phyloP scores from a whole-genome alignment of 305 asterid species.

The Petunia hybrid region DNA sequence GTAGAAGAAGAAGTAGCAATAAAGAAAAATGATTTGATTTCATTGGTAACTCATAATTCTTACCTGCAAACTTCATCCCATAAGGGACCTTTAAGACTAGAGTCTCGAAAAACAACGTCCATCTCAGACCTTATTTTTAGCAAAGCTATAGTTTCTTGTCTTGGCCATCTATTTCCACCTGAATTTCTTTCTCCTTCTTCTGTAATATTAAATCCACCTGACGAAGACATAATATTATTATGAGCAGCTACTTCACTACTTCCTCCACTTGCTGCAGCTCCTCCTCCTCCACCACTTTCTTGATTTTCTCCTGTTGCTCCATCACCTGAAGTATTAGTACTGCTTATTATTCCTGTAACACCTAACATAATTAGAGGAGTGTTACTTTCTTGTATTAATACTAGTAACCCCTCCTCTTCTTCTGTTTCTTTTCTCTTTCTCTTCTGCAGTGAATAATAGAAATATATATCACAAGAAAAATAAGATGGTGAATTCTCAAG shows the following conservation, averaged over 20 bases:
- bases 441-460: conserved; percentile 39
- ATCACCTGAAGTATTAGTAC: conserved; percentile 41
- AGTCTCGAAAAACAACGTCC: conserved; percentile 81
- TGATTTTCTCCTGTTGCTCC: conserved; percentile 51
- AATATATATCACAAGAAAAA: conserved; percentile 35
- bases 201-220: conserved; percentile 38
- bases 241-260: conserved; percentile 58
- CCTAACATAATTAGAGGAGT: conserved; percentile 50
- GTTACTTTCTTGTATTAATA: neutral
- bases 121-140: conserved; percentile 86
- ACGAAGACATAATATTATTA: too few relatives aligned
- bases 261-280: conserved; percentile 58
- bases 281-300: conserved; percentile 60
- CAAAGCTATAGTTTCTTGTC: conserved; percentile 86
- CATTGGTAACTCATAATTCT: neutral
- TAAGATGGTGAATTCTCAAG: conserved; percentile 79
- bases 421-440: neutral
- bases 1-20: neutral
- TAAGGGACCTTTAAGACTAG: conserved; percentile 94
- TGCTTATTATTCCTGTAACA: conserved; percentile 52
- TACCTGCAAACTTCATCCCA: conserved; percentile 99
- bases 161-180: conserved; percentile 93
- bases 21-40: neutral
- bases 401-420: neutral
- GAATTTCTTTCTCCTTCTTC: conserved; percentile 59